phyloP scores from a whole-genome alignment of 805 yeast genomes.

The Candida nonsorbophila region DNA sequence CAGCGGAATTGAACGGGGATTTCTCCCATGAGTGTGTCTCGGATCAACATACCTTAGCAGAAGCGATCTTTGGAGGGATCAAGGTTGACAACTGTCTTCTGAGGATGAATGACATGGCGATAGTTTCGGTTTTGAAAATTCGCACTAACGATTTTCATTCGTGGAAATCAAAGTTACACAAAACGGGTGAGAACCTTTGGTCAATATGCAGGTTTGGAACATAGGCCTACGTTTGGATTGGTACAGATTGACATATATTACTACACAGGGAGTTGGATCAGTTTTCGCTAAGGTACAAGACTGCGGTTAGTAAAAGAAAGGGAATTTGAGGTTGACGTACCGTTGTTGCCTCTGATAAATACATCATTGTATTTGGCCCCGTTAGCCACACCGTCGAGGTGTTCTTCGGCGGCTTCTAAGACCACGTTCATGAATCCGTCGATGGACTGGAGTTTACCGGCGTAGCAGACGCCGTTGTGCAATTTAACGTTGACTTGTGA shows the following conservation, averaged over 20 bases:
- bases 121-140: constrained; percentile 2
- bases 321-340: no score
- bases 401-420: constrained; percentile 70
- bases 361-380: constrained; percentile 63
- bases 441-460: constrained; percentile 68
- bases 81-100: constrained; percentile 93
- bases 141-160: constrained; percentile 6
- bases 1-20: no score
- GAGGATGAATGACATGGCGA: constrained; percentile 70
- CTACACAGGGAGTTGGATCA: no score
- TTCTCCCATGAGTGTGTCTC: no score
- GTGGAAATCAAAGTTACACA: constrained; percentile 7
- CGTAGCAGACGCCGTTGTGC: constrained; percentile 80
- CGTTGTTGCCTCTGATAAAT: constrained; percentile 83
- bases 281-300: no score
- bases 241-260: no score
- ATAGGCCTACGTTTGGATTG: no score
- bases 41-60: constrained; percentile 69
- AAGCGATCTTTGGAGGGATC: constrained; percentile 98
- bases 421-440: constrained; percentile 98
- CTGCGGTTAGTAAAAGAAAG: no score
- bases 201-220: no score
- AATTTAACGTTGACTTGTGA: constrained; percentile 76
- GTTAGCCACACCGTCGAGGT: constrained; percentile 41
- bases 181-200: no score